These are phyloP conservation scores for Botryosphaeria dothidea DNA, from an alignment of 2,329 filamentous ascomycete species.

Conservation along the genomic window DNA sequence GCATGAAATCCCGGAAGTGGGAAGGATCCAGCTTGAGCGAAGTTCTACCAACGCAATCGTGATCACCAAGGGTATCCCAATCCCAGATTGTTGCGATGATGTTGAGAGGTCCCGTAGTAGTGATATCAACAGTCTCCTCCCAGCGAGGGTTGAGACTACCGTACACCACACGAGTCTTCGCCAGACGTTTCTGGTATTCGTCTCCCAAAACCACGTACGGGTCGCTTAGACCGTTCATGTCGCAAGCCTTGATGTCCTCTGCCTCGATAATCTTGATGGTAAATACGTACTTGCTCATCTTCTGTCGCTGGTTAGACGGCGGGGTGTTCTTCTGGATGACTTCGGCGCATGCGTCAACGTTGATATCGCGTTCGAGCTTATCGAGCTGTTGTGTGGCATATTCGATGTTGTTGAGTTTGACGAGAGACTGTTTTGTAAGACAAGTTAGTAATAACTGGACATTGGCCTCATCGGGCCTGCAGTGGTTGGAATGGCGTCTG, in stretches of 20 bases:
- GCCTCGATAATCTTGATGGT: slow-evolving; percentile 98
- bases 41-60: slow-evolving; percentile 96
- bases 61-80: slow-evolving; percentile 94
- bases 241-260: slow-evolving; percentile 97
- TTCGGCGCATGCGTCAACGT: slow-evolving; percentile 86
- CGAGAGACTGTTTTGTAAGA: slow-evolving; percentile 69
- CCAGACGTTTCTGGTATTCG: slow-evolving; percentile 94
- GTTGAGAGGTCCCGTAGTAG: slow-evolving; percentile 86
- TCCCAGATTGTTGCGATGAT: slow-evolving; percentile 98
- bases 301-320: slow-evolving; percentile 66
- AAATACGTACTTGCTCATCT: slow-evolving; percentile 88
- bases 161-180: slow-evolving; percentile 91
- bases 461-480: neutral
- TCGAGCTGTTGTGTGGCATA: slow-evolving; percentile 92
- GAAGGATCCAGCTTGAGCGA: slow-evolving; percentile 97
- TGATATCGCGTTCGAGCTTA: slow-evolving; percentile 83
- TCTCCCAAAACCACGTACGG: slow-evolving; percentile 96
- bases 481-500: no score
- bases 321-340: slow-evolving; percentile 75
- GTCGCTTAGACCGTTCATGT: slow-evolving; percentile 90
- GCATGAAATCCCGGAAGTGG: slow-evolving; percentile 94
- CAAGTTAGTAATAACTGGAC: neutral
- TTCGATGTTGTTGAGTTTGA: slow-evolving; percentile 97
- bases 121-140: slow-evolving; percentile 97
- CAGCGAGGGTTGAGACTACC: slow-evolving; percentile 89